Base-by-base conservation (phyloP, 2,329 filamentous ascomycete species). In the Cercospora sp. region DNA sequence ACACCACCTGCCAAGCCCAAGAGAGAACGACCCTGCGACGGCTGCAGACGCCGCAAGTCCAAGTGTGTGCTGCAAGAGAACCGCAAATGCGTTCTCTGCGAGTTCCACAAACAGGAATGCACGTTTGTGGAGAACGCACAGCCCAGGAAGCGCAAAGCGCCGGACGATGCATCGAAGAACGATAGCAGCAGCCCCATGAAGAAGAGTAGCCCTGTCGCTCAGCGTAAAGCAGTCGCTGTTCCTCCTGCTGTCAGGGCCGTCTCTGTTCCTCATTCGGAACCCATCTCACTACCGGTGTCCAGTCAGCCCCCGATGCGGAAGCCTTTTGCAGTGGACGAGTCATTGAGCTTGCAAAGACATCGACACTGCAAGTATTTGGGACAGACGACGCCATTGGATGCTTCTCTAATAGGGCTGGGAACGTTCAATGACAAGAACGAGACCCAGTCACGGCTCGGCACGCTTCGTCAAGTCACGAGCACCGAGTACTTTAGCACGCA, bases 311-410 rank as follows among this genome's bases (percentile, higher is more conserved):
- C 73, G 18, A 73, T 72, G 60, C 72, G 74, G 65, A 75, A 73
- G 65, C 72, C 75, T 63, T 74, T 75, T 68, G 72, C 75, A 16
- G 76, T 84, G 13, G 82, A 82, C 70, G 82, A 84, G 75, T 83
- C 82, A 12, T 72, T 95, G 67, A 92, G 92, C 68, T 84, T 95
- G 72, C 91, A 94, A 78, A 84, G 87, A 75, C 90, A 92, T 78
- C 88, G 91, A 69, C 93, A 91, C 78, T 93, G 91, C 80, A 90
- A 92, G 80, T 92, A 94, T 76, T 92, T 95, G 73, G 92, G 92
- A 28, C 88, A 90, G 67, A 94, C 91, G 61, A 93, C 91, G 61
- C 91, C 93, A 74, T 92, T 94, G 76, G 92, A 95, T 77, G 90
- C 91, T 16, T 90, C 90, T n/a, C 84, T 95, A 64, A 92, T 94